Percentiles rank a stretch among this genome's conserved stretches.
These are phyloP conservation scores for Xylariaceae sp. DNA, from an alignment of 2,329 filamentous ascomycete species.

Conservation along the genomic window DNA sequence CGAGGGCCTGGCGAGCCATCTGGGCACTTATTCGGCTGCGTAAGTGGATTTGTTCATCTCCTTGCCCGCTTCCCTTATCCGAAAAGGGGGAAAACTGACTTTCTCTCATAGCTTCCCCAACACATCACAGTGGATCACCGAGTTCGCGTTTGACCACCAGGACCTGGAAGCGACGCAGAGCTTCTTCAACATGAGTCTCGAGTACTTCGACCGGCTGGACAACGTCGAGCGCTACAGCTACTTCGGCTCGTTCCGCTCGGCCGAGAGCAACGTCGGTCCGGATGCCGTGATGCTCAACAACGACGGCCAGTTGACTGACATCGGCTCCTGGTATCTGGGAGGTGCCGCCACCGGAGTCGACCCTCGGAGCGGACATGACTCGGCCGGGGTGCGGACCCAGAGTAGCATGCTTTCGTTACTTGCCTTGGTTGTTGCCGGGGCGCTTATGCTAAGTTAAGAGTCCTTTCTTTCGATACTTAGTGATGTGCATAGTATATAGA, in stretches of 20 bases:
- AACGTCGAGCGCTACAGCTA: conserved; percentile 66
- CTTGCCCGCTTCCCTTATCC: background rate
- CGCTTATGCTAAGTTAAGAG: conserved; percentile 6
- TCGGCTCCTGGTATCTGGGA: conserved; percentile 74
- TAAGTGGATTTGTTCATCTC: conserved; percentile 19
- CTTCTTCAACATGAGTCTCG: conserved; percentile 62
- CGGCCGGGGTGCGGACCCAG: conserved; percentile 1
- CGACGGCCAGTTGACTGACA: conserved; percentile 64
- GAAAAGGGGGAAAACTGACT: too few species aligned
- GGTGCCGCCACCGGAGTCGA: conserved; percentile 40
- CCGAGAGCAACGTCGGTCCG: conserved; percentile 66
- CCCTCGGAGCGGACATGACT: conserved; percentile 28
- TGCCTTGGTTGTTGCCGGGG: conserved; percentile 2
- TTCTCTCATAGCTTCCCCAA: conserved; percentile 48
- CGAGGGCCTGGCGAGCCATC: conserved; percentile 59
- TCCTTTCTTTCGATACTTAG: background rate
- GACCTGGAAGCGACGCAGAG: conserved; percentile 51
- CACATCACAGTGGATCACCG: conserved; percentile 68
- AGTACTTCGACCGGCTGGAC: conserved; percentile 60
- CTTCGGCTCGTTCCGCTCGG: conserved; percentile 68
- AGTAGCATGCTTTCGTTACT: conserved; percentile 1
- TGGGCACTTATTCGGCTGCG: conserved; percentile 52
- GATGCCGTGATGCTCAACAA: conserved; percentile 66
- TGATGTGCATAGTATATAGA: too few species aligned
- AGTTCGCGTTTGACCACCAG: conserved; percentile 61